phyloP scores from a whole-genome alignment of 306 rosid species.

The Prunus campanulata region DNA sequence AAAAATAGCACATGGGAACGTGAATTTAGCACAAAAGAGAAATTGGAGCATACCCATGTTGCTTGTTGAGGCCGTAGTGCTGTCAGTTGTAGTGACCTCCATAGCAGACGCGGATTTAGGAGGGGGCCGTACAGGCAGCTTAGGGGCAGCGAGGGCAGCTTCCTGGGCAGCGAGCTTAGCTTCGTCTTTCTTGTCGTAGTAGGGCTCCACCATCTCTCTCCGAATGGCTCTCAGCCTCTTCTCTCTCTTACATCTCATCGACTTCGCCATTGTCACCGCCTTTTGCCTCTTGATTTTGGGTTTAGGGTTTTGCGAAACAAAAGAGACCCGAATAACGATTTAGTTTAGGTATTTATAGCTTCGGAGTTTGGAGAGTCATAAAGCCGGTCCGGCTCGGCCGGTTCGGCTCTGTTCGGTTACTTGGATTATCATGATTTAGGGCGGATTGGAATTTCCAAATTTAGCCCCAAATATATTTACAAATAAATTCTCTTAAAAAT shows the following conservation, averaged over 20 bases:
- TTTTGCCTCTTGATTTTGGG: constrained; percentile 1
- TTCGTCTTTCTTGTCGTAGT: constrained; percentile 75
- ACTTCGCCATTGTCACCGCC: constrained; percentile 65
- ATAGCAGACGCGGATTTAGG: constrained; percentile 33
- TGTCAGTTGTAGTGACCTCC: constrained; percentile 41
- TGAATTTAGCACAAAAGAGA: background rate
- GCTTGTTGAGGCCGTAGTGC: constrained; percentile 19
- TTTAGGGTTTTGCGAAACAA: constrained; percentile 17
- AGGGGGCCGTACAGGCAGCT: constrained; percentile 51
- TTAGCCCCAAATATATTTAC: background rate
- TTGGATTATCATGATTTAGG: background rate
- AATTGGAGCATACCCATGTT: constrained; percentile 38
- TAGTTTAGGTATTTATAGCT: background rate
- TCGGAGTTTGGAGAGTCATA: background rate
- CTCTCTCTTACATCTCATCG: constrained; percentile 80
- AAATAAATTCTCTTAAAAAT: no score
- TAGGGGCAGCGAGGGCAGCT: constrained; percentile 95
- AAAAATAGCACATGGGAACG: background rate
- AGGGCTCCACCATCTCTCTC: constrained; percentile 82
- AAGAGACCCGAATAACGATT: no score
- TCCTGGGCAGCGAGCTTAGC: constrained; percentile 87
- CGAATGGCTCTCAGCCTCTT: constrained; percentile 90
- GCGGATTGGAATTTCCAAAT: background rate
- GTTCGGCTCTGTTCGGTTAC: background rate
- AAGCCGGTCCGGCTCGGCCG: no score